Base-by-base conservation (phyloP, 495 filamentous ascomycete species). In the Symbiotaphrina buchneri region DNA sequence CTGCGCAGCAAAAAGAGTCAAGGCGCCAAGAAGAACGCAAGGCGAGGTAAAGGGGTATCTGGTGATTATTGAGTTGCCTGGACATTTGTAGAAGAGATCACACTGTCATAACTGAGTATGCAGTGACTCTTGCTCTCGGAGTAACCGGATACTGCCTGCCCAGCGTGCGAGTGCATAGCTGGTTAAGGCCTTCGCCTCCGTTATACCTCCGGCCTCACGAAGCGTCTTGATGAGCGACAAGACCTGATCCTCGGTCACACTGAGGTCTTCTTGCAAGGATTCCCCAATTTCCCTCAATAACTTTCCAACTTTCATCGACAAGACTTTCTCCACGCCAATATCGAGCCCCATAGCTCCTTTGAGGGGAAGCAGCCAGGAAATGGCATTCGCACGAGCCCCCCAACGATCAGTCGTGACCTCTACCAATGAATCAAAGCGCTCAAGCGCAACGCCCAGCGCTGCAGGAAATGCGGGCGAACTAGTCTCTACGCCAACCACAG, bases 1-100 rank as follows among this genome's bases (percentile, higher is more conserved):
- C 38, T 92, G 21, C 68, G 58, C 44, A 48, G 44, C 10, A 95
- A 94, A 53, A 92, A 90, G 52, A 40, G 57, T 18, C 75, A 75
- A 30, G 71, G 74, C 40, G 65, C 56, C 29, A 95, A 94, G 55
- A 95, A 95, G 51, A 61, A 59, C 16, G 61, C 55, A 35, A 64
- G 83, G 15, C 64, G 61, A 48, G 56, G 64, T 10, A 39, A 38
- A n/a, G 38, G 41, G 18, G 42, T n/a, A n/a, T n/a, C n/a, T n/a
- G n/a, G n/a, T n/a, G n/a, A n/a, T n/a, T n/a, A n/a, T n/a, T n/a
- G n/a, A n/a, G n/a, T n/a, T n/a, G n/a, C n/a, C n/a, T n/a, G n/a
- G n/a, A n/a, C n/a, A n/a, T n/a, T n/a, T n/a, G n/a, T n/a, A n/a
- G n/a, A n/a, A n/a, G n/a, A n/a, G n/a, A n/a, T n/a, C n/a, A n/a